A percentile compares a stretch with the other conserved stretches of the same genome.
These are phyloP conservation scores for Yarrowia yakushimensis DNA, from an alignment of 805 yeast genomes.

Conservation along the genomic window DNA sequence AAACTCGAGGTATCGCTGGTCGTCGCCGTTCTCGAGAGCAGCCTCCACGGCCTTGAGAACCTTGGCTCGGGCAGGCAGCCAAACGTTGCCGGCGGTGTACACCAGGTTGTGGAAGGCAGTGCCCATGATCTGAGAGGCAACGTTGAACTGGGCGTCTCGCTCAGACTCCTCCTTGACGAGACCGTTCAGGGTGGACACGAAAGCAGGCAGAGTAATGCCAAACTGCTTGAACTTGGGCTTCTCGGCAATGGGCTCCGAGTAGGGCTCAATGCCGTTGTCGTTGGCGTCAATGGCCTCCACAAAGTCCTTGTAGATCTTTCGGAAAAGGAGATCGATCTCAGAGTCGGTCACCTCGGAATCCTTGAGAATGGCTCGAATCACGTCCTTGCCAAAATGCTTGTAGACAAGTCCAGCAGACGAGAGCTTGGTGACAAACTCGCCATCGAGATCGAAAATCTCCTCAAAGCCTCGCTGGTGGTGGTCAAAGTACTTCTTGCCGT, in stretches of 20 bases:
- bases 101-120: conserved; percentile 65
- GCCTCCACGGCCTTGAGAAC: conserved; percentile 66
- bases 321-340: conserved; percentile 62
- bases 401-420: conserved; percentile 92
- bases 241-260: conserved; percentile 48
- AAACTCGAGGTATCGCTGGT: conserved; percentile 72
- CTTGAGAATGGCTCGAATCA: conserved; percentile 47
- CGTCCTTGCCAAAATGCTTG: conserved; percentile 51
- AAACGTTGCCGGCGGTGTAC: conserved; percentile 69
- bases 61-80: conserved; percentile 84
- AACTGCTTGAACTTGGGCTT: conserved; percentile 63
- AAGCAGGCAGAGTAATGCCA: conserved; percentile 70
- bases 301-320: conserved; percentile 78
- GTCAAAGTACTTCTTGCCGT: conserved; percentile 80
- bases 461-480: conserved; percentile 93
- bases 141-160: conserved; percentile 51
- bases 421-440: conserved; percentile 64
- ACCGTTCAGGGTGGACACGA: conserved; percentile 80
- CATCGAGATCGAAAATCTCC: conserved; percentile 58
- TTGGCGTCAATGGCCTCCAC: conserved; percentile 93
- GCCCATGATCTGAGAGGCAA: conserved; percentile 83
- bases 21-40: conserved; percentile 58
- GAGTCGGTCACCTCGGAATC: conserved; percentile 38
- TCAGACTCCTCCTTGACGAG: conserved; percentile 73
- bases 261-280: conserved; percentile 86